Percentiles rank a stretch among this genome's conserved stretches.
phyloP scores from a whole-genome alignment of 2,329 filamentous ascomycete genomes.

The Achaetomium macrosporum region DNA sequence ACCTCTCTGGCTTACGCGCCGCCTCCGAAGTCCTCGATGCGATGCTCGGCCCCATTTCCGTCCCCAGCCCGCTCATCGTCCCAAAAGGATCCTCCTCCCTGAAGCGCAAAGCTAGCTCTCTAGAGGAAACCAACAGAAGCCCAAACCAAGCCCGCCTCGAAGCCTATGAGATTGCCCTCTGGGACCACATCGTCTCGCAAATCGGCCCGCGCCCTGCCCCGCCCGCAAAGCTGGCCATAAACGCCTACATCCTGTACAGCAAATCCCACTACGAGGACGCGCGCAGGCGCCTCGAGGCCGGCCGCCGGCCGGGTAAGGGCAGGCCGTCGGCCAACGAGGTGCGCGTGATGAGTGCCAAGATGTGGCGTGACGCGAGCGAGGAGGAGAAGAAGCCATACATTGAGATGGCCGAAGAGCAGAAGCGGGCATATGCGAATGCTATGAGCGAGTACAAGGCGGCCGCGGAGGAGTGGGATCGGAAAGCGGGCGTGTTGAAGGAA shows the following conservation, averaged over 20 bases:
- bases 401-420: constrained; percentile 65
- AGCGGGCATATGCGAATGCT: constrained; percentile 55
- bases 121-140: constrained; percentile 30
- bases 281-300: constrained; percentile 55
- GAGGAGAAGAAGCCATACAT: constrained; percentile 73
- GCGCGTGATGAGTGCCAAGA: constrained; percentile 75
- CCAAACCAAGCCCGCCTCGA: constrained; percentile 48
- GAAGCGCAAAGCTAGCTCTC: constrained; percentile 46
- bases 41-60: constrained; percentile 72
- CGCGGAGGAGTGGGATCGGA: constrained; percentile 66
- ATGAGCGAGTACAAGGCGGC: constrained; percentile 55
- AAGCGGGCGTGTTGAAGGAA: constrained; percentile 49
- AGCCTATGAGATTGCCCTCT: constrained; percentile 50
- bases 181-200: constrained; percentile 44
- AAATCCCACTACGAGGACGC: constrained; percentile 67
- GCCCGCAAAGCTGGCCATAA: constrained; percentile 68
- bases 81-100: constrained; percentile 44
- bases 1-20: constrained; percentile 84
- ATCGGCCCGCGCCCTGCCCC: constrained; percentile 71
- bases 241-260: constrained; percentile 85
- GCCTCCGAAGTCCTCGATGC: constrained; percentile 79
- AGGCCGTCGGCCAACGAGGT: constrained; percentile 73
- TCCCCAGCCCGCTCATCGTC: constrained; percentile 69
- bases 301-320: constrained; percentile 57
- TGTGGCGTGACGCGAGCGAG: constrained; percentile 75